These are phyloP conservation scores for Mycena haematopus DNA, from an alignment of 768 basidiomycete genomes.

Conservation along the genomic window DNA sequence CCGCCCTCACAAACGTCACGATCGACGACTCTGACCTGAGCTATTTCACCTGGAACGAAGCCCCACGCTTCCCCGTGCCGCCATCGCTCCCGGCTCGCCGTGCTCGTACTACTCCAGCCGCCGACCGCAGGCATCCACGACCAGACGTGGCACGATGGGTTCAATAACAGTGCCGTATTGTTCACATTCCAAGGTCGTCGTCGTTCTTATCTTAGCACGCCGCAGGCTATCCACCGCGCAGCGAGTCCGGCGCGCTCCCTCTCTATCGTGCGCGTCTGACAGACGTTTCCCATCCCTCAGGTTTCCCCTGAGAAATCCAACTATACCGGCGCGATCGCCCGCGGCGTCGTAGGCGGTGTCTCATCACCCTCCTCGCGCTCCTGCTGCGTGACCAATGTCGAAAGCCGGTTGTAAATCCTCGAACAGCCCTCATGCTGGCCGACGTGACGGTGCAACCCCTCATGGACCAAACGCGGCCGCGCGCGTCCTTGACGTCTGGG, in stretches of 20 bases:
- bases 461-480: neutral
- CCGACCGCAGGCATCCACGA: neutral
- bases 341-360: slow-evolving; percentile 13
- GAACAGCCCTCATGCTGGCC: neutral
- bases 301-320: neutral
- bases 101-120: slow-evolving; percentile 17
- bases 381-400: neutral
- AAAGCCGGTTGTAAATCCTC: neutral
- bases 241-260: no score
- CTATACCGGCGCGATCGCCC: slow-evolving; percentile 7
- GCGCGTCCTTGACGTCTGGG: neutral
- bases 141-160: slow-evolving; percentile 26
- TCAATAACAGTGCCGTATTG: slow-evolving; percentile 11
- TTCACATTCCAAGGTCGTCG: slow-evolving; percentile 28
- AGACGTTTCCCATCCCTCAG: neutral
- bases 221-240: neutral
- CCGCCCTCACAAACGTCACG: slow-evolving; percentile 10
- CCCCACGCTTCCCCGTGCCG: neutral
- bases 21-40: slow-evolving; percentile 7
- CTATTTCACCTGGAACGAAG: slow-evolving; percentile 1
- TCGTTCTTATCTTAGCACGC: no score
- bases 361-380: neutral
- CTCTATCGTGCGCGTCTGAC: no score
- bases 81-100: slow-evolving; percentile 1
- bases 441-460: neutral